Conservation (phyloP, 306 rosid genomes). For the Bauhinia variegata region DNA sequence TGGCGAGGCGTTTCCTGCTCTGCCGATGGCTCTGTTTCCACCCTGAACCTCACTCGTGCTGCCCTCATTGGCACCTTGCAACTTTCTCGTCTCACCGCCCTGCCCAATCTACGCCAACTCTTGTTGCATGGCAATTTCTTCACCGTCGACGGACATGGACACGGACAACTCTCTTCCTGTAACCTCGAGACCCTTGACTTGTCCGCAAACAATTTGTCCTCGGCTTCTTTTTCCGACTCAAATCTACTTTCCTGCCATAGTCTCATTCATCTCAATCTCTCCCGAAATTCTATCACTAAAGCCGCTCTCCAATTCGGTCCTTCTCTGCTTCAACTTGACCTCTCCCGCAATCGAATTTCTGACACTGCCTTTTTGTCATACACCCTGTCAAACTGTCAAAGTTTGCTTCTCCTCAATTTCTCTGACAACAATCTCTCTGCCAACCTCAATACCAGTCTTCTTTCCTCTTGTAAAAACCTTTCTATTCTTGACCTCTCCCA, state of each 20-base stretch:
- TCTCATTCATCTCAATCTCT: slow-evolving; percentile 52
- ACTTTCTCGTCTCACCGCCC: slow-evolving; percentile 50
- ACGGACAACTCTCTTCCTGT: slow-evolving; percentile 41
- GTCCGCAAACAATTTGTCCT: slow-evolving; percentile 60
- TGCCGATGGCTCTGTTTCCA: slow-evolving; percentile 31
- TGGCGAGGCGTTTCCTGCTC: slow-evolving; percentile 72
- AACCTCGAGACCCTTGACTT: slow-evolving; percentile 53
- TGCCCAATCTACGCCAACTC: slow-evolving; percentile 49
- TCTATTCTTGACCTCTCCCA: slow-evolving; percentile 53
- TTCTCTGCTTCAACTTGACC: slow-evolving; percentile 54
- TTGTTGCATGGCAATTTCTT: slow-evolving; percentile 51
- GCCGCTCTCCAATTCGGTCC: slow-evolving; percentile 26
- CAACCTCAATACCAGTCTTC: slow-evolving; percentile 37
- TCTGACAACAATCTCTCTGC: slow-evolving; percentile 56
- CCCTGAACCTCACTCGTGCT: slow-evolving; percentile 55
- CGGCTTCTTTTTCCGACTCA: slow-evolving; percentile 29
- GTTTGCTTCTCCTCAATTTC: slow-evolving; percentile 49
- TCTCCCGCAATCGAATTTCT: slow-evolving; percentile 56
- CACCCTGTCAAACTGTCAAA: slow-evolving; percentile 38
- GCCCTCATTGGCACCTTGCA: slow-evolving; percentile 54
- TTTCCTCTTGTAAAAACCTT: slow-evolving; percentile 38
- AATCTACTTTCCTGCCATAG: slow-evolving; percentile 31
- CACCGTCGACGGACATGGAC: neutral
- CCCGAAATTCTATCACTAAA: slow-evolving; percentile 48
- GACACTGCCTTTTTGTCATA: slow-evolving; percentile 34